These are phyloP conservation scores for Platanus orientalis DNA, from an alignment of 164 flowering plant genomes.

Conservation along the genomic window DNA sequence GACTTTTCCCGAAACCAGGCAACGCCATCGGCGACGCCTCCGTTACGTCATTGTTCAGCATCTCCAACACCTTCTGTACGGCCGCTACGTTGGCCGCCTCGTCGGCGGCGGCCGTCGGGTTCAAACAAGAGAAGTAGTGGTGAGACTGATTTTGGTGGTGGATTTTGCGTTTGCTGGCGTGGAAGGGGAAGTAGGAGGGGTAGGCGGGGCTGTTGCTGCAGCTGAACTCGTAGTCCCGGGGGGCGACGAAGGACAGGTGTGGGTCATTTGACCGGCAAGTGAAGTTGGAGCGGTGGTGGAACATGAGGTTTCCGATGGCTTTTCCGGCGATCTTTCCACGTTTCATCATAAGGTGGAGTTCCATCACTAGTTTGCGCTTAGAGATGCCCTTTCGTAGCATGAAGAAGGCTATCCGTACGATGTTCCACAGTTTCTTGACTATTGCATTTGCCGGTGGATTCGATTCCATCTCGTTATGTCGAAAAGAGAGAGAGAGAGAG, in stretches of 20 bases:
- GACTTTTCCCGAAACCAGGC: constrained; percentile 58
- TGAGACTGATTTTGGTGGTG: constrained; percentile 15
- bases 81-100: constrained; percentile 39
- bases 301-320: constrained; percentile 37
- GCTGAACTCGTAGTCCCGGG: constrained; percentile 56
- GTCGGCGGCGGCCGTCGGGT: constrained; percentile 5
- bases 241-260: constrained; percentile 12
- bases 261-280: neutral
- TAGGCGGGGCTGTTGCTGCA: constrained; percentile 66
- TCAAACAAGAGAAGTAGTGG: constrained; percentile 5
- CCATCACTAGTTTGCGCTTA: constrained; percentile 37
- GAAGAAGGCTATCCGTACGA: constrained; percentile 34
- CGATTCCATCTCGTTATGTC: neutral
- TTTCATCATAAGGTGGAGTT: constrained; percentile 41
- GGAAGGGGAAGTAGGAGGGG: constrained; percentile 19
- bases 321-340: constrained; percentile 53
- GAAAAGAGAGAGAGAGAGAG: neutral
- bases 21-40: constrained; percentile 35
- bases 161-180: constrained; percentile 27
- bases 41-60: constrained; percentile 30
- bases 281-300: constrained; percentile 30
- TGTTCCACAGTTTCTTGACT: constrained; percentile 29
- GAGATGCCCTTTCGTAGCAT: constrained; percentile 44
- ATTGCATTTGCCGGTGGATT: neutral
- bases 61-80: constrained; percentile 49